Percentiles rank a stretch among this genome's conserved stretches.
These are phyloP conservation scores for Eucalyptus polybractea DNA, from an alignment of 345 rosid genomes.

Conservation along the genomic window DNA sequence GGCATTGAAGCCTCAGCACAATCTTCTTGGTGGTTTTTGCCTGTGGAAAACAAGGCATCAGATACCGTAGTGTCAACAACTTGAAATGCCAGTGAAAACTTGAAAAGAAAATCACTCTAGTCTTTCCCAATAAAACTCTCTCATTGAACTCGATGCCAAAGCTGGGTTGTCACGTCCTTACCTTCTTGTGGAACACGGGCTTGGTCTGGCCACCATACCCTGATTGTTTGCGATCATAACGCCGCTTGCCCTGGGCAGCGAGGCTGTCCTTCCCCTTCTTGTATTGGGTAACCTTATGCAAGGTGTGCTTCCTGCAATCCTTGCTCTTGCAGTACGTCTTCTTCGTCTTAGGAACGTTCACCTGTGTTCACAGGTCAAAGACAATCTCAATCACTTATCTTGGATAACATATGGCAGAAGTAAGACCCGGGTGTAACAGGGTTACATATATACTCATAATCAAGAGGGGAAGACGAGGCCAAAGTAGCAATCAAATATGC, in stretches of 20 bases:
- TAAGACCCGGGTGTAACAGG: not conserved
- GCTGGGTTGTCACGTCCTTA: not conserved
- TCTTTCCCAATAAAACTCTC: not conserved
- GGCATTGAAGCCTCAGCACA: conserved; percentile 75
- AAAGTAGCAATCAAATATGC: not conserved
- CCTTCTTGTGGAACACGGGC: conserved; percentile 89
- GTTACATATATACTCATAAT: not conserved
- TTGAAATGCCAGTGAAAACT: not conserved
- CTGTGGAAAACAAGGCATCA: not conserved
- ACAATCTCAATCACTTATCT: not conserved
- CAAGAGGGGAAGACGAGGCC: not conserved
- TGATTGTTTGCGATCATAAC: conserved; percentile 74
- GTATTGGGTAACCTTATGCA: conserved; percentile 80
- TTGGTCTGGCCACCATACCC: conserved; percentile 87
- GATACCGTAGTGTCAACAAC: not conserved
- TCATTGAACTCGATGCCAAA: not conserved
- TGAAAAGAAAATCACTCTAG: not conserved
- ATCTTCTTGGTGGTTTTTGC: conserved; percentile 89
- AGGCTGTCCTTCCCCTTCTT: conserved; percentile 81
- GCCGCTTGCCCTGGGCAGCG: conserved; percentile 77
- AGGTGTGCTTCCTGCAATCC: conserved; percentile 69
- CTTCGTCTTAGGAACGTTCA: conserved; percentile 83
- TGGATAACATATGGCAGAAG: not conserved
- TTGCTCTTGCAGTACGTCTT: conserved; percentile 75
- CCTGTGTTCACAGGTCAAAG: conserved; percentile 12